Base-by-base conservation (phyloP, 2,329 filamentous ascomycete genomes). In the Diatrype stigma region DNA sequence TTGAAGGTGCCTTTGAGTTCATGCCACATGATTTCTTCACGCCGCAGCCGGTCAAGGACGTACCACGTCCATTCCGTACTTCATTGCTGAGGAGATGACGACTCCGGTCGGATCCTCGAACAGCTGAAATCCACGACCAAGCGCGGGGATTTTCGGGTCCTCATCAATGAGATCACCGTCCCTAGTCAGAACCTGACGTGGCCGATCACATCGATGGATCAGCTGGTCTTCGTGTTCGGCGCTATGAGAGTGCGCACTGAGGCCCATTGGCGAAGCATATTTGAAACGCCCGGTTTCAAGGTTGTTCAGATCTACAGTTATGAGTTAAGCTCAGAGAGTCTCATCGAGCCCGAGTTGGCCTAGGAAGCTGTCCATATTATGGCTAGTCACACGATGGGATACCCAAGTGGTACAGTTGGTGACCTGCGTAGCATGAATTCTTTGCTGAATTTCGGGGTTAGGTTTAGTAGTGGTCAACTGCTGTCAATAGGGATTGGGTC, bases 81-180 rank as follows among this genome's bases (percentile, higher is more conserved):
- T 2, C 69, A 73, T 35, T 67, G 72, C 48, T 73, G 67, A 67
- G 60, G 63, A 0, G 67, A 73, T 40, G 62, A 64, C 10, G 58
- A 70, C 46, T 63, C 63, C 2, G 42, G 58, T 6, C 49, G 47
- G n/a, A 72, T 73, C 23, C 50, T 73, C 10, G 51, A 59, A 32
- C 55, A 69, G 21, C 52, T 69, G 3, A 55, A 53, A 11, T 58
- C 60, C 10, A 61, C 62, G 1, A 60, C 70, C 59, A 59, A 57
- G 30, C 57, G 49, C 23, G 59, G 66, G 46, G 66, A 71, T 51
- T 72, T 69, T 7, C 67, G 69, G 22, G 19, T 76, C 2, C 55
- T 77, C 8, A 59, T 77, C 19, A 70, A 73, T 30, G 73, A 76
- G 51, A 68, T 68, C 52, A 58, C 73, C 1, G 58, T 76, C 12